A percentile compares a stretch with the other conserved stretches of the same genome.
Conservation (phyloP, 768 basidiomycete species). For the Phlegmacium glaucopus region DNA sequence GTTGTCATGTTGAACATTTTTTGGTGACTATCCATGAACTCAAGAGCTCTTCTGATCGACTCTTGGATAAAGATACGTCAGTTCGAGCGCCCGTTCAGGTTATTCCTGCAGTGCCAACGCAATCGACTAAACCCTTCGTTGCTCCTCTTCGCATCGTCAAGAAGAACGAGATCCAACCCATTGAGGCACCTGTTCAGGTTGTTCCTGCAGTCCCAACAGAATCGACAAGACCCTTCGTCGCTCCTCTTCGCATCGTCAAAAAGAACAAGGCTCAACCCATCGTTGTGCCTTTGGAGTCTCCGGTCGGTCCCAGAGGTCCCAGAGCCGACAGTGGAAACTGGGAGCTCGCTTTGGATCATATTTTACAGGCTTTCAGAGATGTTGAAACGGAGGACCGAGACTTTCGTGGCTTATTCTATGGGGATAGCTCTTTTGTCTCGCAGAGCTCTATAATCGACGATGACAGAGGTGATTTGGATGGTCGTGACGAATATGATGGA, state of each 20-base stretch:
- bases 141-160: conserved; percentile 6
- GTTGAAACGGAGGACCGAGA: conserved; percentile 9
- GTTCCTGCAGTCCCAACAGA: too few species aligned
- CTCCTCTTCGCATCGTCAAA: not conserved
- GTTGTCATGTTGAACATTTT: too few species aligned
- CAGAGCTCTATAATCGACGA: conserved; percentile 2
- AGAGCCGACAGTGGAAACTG: not conserved
- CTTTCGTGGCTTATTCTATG: conserved; percentile 10
- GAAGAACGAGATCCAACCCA: conserved; percentile 3
- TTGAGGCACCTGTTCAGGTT: not conserved
- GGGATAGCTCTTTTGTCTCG: conserved; percentile 7
- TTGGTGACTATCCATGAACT: too few species aligned
- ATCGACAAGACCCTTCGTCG: too few species aligned
- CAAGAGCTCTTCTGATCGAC: too few species aligned
- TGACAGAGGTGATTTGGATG: not conserved
- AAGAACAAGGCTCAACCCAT: not conserved
- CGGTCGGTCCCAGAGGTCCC: too few species aligned
- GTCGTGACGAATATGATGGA: not conserved
- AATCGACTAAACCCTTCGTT: not conserved
- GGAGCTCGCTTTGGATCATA: conserved; percentile 4
- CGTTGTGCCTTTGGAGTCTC: not conserved
- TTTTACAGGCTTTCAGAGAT: conserved; percentile 9
- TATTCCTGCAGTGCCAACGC: too few species aligned
- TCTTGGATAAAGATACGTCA: too few species aligned
- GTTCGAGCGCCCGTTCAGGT: too few species aligned